phyloP scores from a whole-genome alignment of 306 rosid genomes.

The Acacia melanoxylon region DNA sequence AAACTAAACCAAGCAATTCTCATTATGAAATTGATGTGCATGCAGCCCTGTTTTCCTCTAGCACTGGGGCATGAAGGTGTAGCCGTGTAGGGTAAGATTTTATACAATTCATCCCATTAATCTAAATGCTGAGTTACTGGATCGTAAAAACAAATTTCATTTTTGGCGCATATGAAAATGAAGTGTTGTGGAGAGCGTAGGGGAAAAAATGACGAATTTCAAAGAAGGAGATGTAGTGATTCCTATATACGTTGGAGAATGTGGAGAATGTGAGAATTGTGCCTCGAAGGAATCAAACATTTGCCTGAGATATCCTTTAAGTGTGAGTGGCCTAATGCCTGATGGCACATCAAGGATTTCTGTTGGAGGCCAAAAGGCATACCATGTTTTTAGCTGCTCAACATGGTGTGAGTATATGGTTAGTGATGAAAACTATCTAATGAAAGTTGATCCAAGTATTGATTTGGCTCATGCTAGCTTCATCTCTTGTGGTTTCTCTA shows the following conservation, averaged over 20 bases:
- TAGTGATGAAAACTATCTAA: slow-evolving; percentile 21
- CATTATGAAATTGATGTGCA: neutral
- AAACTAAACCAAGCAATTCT: neutral
- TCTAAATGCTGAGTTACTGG: neutral
- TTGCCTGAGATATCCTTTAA: neutral
- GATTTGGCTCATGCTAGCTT: slow-evolving; percentile 35
- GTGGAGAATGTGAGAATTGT: neutral
- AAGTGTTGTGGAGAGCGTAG: slow-evolving; percentile 32
- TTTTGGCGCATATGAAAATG: neutral
- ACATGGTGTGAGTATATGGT: slow-evolving; percentile 49
- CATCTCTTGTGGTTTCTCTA: slow-evolving; percentile 49
- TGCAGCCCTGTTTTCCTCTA: neutral
- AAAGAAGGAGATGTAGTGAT: slow-evolving; percentile 29
- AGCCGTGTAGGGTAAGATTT: neutral
- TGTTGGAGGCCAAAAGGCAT: slow-evolving; percentile 18
- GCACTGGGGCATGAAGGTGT: slow-evolving; percentile 4
- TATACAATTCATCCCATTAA: neutral
- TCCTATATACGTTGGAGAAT: slow-evolving; percentile 23
- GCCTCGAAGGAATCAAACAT: neutral
- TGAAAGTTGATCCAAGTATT: slow-evolving; percentile 24
- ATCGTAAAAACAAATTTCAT: neutral
- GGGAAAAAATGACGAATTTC: slow-evolving; percentile 22
- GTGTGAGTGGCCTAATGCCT: neutral
- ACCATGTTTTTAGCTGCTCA: slow-evolving; percentile 32
- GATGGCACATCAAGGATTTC: neutral